Evolutionary conservation across 345 rosid species (phyloP), one percentile per base, ranked within the genome.

Genomic region (Bruguiera parviflora): DNA sequence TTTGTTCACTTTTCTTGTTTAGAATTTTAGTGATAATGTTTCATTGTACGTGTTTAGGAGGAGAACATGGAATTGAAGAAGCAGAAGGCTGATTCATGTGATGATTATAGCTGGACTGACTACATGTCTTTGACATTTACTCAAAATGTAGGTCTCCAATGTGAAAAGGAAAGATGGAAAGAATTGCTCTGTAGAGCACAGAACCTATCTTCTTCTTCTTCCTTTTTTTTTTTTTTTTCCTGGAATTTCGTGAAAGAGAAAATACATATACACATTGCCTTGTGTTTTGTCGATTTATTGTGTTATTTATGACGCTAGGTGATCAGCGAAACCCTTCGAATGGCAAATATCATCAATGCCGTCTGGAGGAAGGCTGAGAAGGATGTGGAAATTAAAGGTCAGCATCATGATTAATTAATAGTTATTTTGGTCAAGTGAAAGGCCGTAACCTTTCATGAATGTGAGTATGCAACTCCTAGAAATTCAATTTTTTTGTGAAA

Each of bases 331-430:
- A 95, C 98, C 37, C 83, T 95, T 22, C 86, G 99, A 76, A 64
- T 88, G 84, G 93, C 89, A 60, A 95, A 92, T 70, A 92, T 95
- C 46, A 92, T 95, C 55, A 95, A 91, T 61, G 99, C 81, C 5
- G 96, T 92, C 16, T 95, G 97, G 97, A 92, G 97, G 78, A 95
- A 92, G 74, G 89, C 99, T 74, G 78, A 83, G 53, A 90, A 85
- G 65, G 97, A 95, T 69, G 86, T 87, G 2, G 91, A 90, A 60
- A 90, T 95, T 61, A 88, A 92, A 88, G 99, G 98, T 86, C 7
- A 61, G 60, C 37, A 59, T 31, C 8, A 43, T 43, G 13, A 15
- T 39, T 43, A 43, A 43, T 39, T 39, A 2, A 39, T 39, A 11
- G 16, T 2, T 39, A 15, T 39, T 39, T 16, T 39, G 0, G 47